Base-by-base conservation (phyloP, 192 early-diverging fungal genomes). In the Cetraspora pellucida region DNA sequence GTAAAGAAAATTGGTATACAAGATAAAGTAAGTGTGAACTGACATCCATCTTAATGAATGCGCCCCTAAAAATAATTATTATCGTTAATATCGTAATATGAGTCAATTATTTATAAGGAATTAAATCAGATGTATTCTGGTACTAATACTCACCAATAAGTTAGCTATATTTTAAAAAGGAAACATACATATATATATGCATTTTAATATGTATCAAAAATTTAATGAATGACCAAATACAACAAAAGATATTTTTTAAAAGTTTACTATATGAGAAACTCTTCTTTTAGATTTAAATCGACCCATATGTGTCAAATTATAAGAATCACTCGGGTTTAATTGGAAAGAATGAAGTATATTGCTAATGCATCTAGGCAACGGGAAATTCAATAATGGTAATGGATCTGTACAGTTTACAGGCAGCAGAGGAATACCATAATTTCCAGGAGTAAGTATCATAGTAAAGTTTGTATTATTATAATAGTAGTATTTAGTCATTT, bases 201-300 rank as follows among this genome's bases (percentile, higher is more conserved):
- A n/a, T n/a, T n/a, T n/a, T n/a, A n/a, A n/a, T n/a, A n/a, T n/a
- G n/a, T n/a, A n/a, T n/a, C n/a, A n/a, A n/a, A n/a, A n/a, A n/a
- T n/a, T n/a, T n/a, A n/a, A n/a, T n/a, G n/a, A n/a, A n/a, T n/a
- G n/a, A n/a, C n/a, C n/a, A n/a, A n/a, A n/a, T 27, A 25, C 9
- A 3, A 60, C 16, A 28, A 30, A 16, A 30, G 27, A 28, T 3
- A 37, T 37, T 37, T 37, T 37, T 37, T 3, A 45, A n/a, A 67
- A 9, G 21, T 37, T 68, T 68, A 68, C 66, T 10, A 68, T 68
- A 47, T 68, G 66, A 25, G 66, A 68, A 68, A 16, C 44, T 68
- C 45, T 68, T 25, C 66, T 14, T 47, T 47, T 25, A 17, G 31
- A 44, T n/a, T 68, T 68, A 46, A 47, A 68, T 47, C 23, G 30